phyloP scores from a whole-genome alignment of 78 protist genomes.

The Pirum gemmata region DNA sequence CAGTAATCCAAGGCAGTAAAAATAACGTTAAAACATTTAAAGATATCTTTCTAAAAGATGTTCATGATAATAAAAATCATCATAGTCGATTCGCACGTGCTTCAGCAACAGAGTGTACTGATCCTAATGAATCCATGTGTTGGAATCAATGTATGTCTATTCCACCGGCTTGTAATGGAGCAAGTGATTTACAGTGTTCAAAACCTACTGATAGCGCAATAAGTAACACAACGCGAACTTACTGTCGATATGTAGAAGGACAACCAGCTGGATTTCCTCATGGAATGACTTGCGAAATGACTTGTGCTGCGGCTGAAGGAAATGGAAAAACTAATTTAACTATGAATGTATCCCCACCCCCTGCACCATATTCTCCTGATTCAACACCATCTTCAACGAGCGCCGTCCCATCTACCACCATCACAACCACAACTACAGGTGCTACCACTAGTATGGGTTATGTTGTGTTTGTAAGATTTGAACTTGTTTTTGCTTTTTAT shows the following conservation, averaged over 20 bases:
- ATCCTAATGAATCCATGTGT: not conserved
- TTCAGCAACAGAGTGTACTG: not conserved
- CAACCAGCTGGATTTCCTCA: too few species aligned
- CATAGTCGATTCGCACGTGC: constrained; percentile 4
- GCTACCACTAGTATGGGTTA: too few species aligned
- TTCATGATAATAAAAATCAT: not conserved
- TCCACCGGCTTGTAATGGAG: not conserved
- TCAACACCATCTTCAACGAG: too few species aligned
- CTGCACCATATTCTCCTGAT: too few species aligned
- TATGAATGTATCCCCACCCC: too few species aligned
- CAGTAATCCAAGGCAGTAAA: not conserved
- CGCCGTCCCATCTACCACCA: too few species aligned
- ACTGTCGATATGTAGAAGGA: not conserved
- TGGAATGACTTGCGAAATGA: constrained; percentile 19
- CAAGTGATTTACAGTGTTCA: not conserved
- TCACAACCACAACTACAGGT: too few species aligned
- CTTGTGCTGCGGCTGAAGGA: constrained; percentile 1
- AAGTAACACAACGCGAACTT: constrained; percentile 11
- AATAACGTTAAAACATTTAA: not conserved
- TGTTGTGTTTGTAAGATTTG: too few species aligned
- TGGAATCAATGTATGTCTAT: constrained; percentile 7
- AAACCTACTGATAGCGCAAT: not conserved
- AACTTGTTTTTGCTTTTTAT: too few species aligned
- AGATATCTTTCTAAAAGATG: not conserved
- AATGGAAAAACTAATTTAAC: too few species aligned